Conservation (phyloP, 768 basidiomycete genomes). For the Udeniomyces megalosporus region DNA sequence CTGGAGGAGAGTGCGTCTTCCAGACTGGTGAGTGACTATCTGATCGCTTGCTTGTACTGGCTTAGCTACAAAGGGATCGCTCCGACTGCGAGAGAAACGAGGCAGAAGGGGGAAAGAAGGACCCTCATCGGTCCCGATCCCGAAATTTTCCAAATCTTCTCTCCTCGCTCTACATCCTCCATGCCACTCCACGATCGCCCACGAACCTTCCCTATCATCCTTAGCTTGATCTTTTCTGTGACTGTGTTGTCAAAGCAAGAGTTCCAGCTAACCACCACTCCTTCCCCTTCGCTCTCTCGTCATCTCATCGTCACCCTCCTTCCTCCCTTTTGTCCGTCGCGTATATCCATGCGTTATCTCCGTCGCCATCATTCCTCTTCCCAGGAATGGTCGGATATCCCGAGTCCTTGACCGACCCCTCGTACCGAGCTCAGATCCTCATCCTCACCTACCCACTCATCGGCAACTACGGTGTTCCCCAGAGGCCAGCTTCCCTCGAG, state of each 20-base stretch:
- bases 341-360: no score
- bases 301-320: background rate
- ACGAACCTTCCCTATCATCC: no score
- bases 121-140: no score
- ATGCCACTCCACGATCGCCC: no score
- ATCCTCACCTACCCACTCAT: constrained; percentile 91
- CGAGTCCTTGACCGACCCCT: constrained; percentile 94
- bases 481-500: constrained; percentile 34
- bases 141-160: background rate
- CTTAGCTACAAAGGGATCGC: background rate
- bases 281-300: background rate
- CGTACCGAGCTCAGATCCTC: constrained; percentile 94
- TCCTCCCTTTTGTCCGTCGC: background rate
- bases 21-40: constrained; percentile 62
- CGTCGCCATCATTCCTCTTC: no score
- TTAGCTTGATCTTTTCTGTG: no score
- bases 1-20: constrained; percentile 97
- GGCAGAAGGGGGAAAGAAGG: background rate
- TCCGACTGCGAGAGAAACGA: background rate
- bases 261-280: constrained; percentile 5
- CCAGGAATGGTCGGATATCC: constrained; percentile 98
- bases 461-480: constrained; percentile 94
- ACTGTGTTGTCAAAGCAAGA: background rate
- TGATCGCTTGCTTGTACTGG: no score
- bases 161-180: background rate